Conservation (phyloP, 148 eudicot genomes). For the Chenopodium album region DNA sequence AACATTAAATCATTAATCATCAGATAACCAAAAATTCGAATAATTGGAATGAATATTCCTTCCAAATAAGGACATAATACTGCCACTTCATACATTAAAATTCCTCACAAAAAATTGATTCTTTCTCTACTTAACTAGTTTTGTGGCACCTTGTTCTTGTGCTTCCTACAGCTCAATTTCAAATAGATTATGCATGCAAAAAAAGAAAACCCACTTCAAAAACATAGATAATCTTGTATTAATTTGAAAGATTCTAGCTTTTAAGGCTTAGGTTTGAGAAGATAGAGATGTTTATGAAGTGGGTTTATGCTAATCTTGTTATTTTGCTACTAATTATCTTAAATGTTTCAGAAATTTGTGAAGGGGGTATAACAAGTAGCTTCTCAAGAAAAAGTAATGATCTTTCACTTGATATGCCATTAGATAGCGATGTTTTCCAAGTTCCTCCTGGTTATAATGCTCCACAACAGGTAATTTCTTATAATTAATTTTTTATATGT, state of each 20-base stretch:
- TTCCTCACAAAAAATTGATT: not conserved
- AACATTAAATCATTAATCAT: not conserved
- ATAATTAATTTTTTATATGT: too few species aligned
- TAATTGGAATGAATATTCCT: conserved; percentile 30
- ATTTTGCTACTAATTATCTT: conserved; percentile 19
- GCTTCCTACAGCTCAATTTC: not conserved
- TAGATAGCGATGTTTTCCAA: conserved; percentile 67
- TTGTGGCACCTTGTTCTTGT: not conserved
- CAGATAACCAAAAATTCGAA: conserved; percentile 15
- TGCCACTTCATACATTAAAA: conserved; percentile 1
- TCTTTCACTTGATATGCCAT: conserved; percentile 59
- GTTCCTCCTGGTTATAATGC: conserved; percentile 74
- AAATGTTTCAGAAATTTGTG: conserved; percentile 32
- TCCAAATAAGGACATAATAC: not conserved
- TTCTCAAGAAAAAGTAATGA: conserved; percentile 38
- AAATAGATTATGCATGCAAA: not conserved
- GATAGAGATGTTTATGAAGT: conserved; percentile 29
- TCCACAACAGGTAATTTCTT: conserved; percentile 61
- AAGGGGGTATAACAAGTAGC: conserved; percentile 58
- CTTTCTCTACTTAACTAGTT: too few species aligned
- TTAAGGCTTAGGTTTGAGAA: not conserved
- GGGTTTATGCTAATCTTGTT: conserved; percentile 26
- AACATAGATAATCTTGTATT: not conserved
- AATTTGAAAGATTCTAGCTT: not conserved
- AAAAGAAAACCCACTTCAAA: conserved; percentile 11